Conservation (phyloP, 2,329 filamentous ascomycete genomes). For the Dactylonectria macrodidyma region DNA sequence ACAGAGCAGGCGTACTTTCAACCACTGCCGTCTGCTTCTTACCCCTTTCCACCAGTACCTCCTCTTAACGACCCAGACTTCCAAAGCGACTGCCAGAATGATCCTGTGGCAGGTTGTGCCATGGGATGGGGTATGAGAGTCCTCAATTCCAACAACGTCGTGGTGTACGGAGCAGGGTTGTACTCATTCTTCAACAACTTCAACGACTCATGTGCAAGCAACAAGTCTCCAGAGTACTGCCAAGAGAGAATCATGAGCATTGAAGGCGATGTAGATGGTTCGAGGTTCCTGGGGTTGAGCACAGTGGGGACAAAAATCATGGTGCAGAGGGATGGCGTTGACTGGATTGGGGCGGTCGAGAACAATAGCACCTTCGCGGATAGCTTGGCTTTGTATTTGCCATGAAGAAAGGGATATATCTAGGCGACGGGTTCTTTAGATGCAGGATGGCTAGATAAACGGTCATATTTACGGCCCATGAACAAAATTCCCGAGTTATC, state of each 20-base stretch:
- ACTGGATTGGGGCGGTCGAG: constrained; percentile 37
- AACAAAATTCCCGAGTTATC: not conserved
- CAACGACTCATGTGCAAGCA: constrained; percentile 62
- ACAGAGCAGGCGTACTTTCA: constrained; percentile 82
- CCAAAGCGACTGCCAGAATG: constrained; percentile 50
- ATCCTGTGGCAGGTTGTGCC: constrained; percentile 64
- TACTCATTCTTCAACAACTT: constrained; percentile 81
- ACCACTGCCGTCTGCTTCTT: constrained; percentile 71
- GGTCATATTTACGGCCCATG: constrained; percentile 1
- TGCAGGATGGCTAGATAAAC: not conserved
- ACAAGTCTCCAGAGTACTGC: constrained; percentile 59
- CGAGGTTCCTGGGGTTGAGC: constrained; percentile 48
- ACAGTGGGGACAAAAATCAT: constrained; percentile 49
- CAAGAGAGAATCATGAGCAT: constrained; percentile 61
- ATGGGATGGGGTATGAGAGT: constrained; percentile 78
- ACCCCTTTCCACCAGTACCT: constrained; percentile 66
- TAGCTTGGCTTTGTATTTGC: constrained; percentile 46
- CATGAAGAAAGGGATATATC: constrained; percentile 32
- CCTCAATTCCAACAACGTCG: constrained; percentile 67
- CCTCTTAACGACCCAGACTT: constrained; percentile 52
- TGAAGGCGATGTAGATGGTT: constrained; percentile 35
- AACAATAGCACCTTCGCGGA: constrained; percentile 52
- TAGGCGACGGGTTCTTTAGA: not conserved
- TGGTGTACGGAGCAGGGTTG: constrained; percentile 74
- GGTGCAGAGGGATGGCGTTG: constrained; percentile 43